Conservation (phyloP, 2,329 filamentous ascomycete genomes). For the Xylaria sp. region DNA sequence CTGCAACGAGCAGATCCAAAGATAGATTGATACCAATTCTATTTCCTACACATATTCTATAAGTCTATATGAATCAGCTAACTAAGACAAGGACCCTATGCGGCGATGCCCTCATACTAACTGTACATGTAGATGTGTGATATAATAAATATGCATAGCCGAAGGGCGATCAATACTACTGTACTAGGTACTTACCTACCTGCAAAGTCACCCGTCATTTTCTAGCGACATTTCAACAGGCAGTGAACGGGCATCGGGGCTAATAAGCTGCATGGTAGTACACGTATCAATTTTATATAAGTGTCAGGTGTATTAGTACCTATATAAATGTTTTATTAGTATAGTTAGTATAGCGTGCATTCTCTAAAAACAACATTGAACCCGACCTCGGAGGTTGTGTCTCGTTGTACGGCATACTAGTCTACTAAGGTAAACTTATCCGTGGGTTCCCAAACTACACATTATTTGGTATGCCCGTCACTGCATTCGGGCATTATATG, state of each 20-base stretch:
- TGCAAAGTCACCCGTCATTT: not conserved
- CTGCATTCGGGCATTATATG: not conserved
- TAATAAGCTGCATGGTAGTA: too few species aligned
- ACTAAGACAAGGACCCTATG: not conserved
- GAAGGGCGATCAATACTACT: not conserved
- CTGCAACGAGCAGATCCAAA: not conserved
- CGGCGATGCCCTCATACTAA: not conserved
- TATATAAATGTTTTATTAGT: too few species aligned
- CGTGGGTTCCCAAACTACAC: not conserved
- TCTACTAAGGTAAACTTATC: not conserved
- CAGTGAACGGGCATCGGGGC: not conserved
- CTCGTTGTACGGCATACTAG: constrained; percentile 13
- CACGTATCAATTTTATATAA: too few species aligned
- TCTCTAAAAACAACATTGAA: not conserved
- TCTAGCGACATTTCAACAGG: not conserved
- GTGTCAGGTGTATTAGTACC: too few species aligned
- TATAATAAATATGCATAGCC: too few species aligned
- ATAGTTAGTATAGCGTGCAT: not conserved
- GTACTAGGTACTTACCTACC: not conserved
- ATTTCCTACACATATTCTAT: not conserved
- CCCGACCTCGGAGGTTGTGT: constrained; percentile 6
- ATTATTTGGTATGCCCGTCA: constrained; percentile 7
- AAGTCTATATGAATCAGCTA: not conserved
- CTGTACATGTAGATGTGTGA: not conserved
- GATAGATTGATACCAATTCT: constrained; percentile 20